phyloP scores from a whole-genome alignment of 768 basidiomycete species.

The Suillus alpinus region DNA sequence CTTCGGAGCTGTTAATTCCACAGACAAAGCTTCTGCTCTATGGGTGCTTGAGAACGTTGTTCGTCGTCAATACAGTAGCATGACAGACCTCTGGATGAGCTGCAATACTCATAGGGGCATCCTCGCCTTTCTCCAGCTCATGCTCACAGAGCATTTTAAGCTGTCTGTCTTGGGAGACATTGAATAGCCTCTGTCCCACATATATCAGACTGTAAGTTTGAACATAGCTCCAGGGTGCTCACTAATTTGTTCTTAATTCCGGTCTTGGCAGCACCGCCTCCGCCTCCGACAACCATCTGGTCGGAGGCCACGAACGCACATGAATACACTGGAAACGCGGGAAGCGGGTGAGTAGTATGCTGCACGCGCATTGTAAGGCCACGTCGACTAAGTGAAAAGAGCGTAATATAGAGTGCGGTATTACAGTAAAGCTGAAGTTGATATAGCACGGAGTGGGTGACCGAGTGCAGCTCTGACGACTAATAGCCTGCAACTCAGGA shows the following conservation, averaged over 20 bases:
- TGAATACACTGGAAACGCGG: constrained; percentile 87
- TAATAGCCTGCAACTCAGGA: background rate
- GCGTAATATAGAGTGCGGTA: background rate
- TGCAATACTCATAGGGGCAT: constrained; percentile 96
- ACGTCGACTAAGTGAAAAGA: background rate
- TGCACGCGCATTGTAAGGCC: constrained; percentile 67
- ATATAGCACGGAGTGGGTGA: constrained; percentile 3
- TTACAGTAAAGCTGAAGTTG: constrained; percentile 1
- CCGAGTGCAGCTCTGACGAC: background rate
- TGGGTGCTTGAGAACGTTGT: background rate
- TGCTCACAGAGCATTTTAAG: constrained; percentile 64
- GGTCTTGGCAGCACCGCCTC: constrained; percentile 79
- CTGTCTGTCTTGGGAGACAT: constrained; percentile 49
- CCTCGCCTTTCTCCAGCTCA: constrained; percentile 77
- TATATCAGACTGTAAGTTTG: constrained; percentile 2
- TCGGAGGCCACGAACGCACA: constrained; percentile 74
- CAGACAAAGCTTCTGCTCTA: constrained; percentile 64
- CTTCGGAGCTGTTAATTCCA: constrained; percentile 80
- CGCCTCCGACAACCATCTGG: constrained; percentile 81
- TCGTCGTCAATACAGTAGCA: background rate
- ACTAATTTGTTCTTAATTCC: constrained; percentile 96
- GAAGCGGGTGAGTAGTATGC: constrained; percentile 75
- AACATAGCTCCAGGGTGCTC: constrained; percentile 21
- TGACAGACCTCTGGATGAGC: constrained; percentile 54
- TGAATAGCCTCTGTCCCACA: constrained; percentile 60